Evolutionary conservation across 1,139 yeast genomes (phyloP).

Genomic region (Yamadazyma taylorii): DNA sequence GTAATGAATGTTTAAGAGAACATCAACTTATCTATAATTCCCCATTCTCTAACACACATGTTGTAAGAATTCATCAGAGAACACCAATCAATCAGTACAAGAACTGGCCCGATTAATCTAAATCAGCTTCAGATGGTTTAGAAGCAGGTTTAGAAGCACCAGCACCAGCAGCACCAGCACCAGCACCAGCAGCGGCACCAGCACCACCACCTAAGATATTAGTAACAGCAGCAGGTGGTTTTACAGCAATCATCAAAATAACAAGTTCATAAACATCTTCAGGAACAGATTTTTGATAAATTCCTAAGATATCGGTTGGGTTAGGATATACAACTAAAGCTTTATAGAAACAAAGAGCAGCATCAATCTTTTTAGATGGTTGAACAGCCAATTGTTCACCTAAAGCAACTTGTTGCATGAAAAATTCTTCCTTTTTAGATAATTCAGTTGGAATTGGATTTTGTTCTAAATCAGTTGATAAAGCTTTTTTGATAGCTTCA

Average conservation of each 20-base stretch:
- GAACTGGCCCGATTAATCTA: constrained; percentile 25
- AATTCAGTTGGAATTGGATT: constrained; percentile 79
- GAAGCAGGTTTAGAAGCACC: constrained; percentile 16
- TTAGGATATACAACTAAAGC: constrained; percentile 94
- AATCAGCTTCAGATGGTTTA: constrained; percentile 38
- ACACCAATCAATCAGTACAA: no score
- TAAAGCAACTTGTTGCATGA: constrained; percentile 77
- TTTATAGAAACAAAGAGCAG: constrained; percentile 90
- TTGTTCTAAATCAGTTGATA: constrained; percentile 60
- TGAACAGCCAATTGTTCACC: constrained; percentile 73
- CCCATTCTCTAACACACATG: no score
- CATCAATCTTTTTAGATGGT: constrained; percentile 65
- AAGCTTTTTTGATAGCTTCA: constrained; percentile 58
- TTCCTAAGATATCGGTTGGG: constrained; percentile 85
- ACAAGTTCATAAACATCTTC: constrained; percentile 78
- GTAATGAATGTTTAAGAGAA: no score
- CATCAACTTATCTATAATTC: no score
- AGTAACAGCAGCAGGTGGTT: constrained; percentile 82
- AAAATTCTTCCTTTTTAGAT: constrained; percentile 69
- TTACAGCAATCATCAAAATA: constrained; percentile 83
- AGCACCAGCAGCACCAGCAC: constrained; percentile 14
- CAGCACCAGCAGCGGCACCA: constrained; percentile 10
- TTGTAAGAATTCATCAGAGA: no score
- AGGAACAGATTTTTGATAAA: constrained; percentile 87
- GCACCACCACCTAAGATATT: constrained; percentile 54